Base-by-base conservation (phyloP, 345 rosid species). In the Syzygium aqueum region DNA sequence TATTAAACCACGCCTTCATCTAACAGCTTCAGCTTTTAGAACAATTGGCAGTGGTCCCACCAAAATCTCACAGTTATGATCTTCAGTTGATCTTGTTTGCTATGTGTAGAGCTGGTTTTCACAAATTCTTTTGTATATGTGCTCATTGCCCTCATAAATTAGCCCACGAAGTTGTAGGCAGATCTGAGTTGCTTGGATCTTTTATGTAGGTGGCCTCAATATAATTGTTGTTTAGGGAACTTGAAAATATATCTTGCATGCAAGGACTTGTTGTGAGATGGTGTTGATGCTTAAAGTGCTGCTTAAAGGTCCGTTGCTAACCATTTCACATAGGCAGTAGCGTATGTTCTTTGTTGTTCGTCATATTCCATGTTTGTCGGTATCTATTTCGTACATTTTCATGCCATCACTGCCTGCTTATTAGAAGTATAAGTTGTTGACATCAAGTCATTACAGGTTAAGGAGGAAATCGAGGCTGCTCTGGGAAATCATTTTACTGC, bases 381-480 rank as follows among this genome's bases (percentile, higher is more conserved):
- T 73, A 33, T 73, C 80, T 11, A 17, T 37, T 40, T 33, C 0
- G 2, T 33, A 19, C 49, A 33, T 1, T 73, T 73, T 33, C 80
- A 73, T 73, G 80, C 43, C 49, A 73, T 37, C 49, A 33, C 49
- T 19, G 80, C 80, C 80, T 73, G 80, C 49, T 73, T 37, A 37
- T 1, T 46, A 73, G 80, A 73, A 73, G 80, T 33, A 1, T 19
- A 33, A 33, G 49, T 37, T 33, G 2, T 46, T 59, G 27, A 80
- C 78, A 30, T 65, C 49, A 53, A 59, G 67, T 27, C 37, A 28
- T 91, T 89, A 82, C 94, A 97, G 99, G 99, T 97, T 25, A 97
- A 92, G 93, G 99, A 97, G 90, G 99, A 97, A 93, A 94, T 97
- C 63, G 99, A 97, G 87, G 33, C 91, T 90, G 98, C 99, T 90